Base-by-base conservation (phyloP, 1,284 basidiomycete genomes). In the Irpex sp. region DNA sequence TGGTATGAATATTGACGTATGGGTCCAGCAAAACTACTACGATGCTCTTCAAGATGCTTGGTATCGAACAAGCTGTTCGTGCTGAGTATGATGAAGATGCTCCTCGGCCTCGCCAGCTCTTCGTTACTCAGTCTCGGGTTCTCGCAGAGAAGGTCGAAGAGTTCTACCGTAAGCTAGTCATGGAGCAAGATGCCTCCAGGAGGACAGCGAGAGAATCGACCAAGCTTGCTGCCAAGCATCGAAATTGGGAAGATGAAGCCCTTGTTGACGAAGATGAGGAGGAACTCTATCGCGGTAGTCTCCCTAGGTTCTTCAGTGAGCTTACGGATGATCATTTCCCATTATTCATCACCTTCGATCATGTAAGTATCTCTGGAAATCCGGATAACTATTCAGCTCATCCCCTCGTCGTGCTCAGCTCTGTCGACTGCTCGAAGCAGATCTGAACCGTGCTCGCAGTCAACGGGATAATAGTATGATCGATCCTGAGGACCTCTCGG, bases 1-100 rank as follows among this genome's bases (percentile, higher is more conserved):
- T 57, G 66, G 59, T 62, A 19, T 26, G 21, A 1, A 26, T 26
- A 26, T 26, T 26, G 21, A 26, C 21, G 21, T 26, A 26, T 26
- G 15, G n/a, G 0, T 58, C 44, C 67, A 89, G 88, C 3, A 91
- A 92, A 81, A 91, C 88, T 0, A 90, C 88, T 0, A 89, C 87
- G 0, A 88, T 91, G 82, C 74, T 90, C 0, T 88, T 86, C 78
- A 89, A 89, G 74, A 91, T 91, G 82, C 75, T 91, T 3, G 81
- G 84, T 4, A 82, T 90, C 6, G 85, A 91, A 67, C 76, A 66
- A 2, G 37, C 17, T 9, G 37, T 57, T 19, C 55, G 58, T 38
- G 59, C 56, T 4, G 44, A 52, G 8, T 36, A 54, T 6, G 37
- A 57, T 19, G 57, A 34, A 37, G 34, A n/a, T 4, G 68, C 77